Evolutionary conservation across 352 stramenopile genomes (phyloP).

Genomic region (Globisporangium carolinianum): DNA sequence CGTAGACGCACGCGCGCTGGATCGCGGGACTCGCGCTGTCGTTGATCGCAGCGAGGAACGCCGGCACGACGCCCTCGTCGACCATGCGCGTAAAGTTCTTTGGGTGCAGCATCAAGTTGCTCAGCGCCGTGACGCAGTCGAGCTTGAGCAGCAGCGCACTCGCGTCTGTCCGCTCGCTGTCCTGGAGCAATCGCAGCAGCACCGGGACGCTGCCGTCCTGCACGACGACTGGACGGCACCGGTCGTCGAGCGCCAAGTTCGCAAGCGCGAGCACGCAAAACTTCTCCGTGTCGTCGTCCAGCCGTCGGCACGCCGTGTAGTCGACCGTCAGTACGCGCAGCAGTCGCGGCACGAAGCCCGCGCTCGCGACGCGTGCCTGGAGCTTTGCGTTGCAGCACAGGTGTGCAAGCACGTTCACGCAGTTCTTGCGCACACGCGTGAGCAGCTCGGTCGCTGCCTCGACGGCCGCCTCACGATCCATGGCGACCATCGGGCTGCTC

Average conservation of each 20-base stretch:
- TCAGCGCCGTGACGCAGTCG: constrained; percentile 75
- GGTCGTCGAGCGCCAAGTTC: constrained; percentile 71
- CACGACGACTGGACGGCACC: constrained; percentile 51
- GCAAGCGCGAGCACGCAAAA: constrained; percentile 54
- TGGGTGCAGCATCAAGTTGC: constrained; percentile 76
- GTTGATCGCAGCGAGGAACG: constrained; percentile 52
- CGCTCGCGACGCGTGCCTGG: constrained; percentile 42
- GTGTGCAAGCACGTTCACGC: constrained; percentile 49
- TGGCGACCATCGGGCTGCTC: background rate
- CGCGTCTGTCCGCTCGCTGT: constrained; percentile 9
- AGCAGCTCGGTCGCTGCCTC: constrained; percentile 15
- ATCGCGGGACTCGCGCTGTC: constrained; percentile 47
- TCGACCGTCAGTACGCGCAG: constrained; percentile 31
- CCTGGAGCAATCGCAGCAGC: constrained; percentile 44
- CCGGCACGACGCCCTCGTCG: constrained; percentile 70
- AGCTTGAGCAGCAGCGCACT: constrained; percentile 50
- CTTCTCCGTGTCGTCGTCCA: constrained; percentile 66
- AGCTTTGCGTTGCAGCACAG: constrained; percentile 75
- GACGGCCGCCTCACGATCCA: constrained; percentile 16
- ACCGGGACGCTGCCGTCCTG: constrained; percentile 50
- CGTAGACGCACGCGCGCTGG: constrained; percentile 69
- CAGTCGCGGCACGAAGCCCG: constrained; percentile 48
- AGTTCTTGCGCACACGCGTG: constrained; percentile 47
- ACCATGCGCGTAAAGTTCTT: constrained; percentile 74
- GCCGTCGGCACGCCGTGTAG: constrained; percentile 8